Evolutionary conservation across 768 basidiomycete genomes (phyloP).

Genomic region (Mrakia blollopis): DNA sequence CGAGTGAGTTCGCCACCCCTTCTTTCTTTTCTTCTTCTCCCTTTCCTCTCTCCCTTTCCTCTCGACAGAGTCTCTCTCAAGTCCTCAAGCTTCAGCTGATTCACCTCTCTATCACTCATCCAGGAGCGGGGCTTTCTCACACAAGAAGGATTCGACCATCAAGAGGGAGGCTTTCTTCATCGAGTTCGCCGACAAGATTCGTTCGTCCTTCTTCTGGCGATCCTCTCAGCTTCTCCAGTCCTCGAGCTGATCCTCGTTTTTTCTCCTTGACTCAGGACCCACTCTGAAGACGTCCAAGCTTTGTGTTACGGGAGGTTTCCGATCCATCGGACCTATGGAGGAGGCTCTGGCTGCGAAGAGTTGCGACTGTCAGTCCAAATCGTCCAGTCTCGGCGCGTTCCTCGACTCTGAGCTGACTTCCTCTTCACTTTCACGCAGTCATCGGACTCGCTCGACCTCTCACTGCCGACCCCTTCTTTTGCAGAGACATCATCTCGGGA

Average conservation of each 20-base stretch:
- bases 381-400: neutral
- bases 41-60: neutral
- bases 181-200: neutral
- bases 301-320: slow-evolving; percentile 44
- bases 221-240: slow-evolving; percentile 12
- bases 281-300: slow-evolving; percentile 38
- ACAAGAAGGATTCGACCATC: slow-evolving; percentile 42
- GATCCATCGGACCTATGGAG: slow-evolving; percentile 38
- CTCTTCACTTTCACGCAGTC: slow-evolving; percentile 6
- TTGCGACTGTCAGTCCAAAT: slow-evolving; percentile 10
- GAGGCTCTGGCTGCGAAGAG: slow-evolving; percentile 35
- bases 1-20: slow-evolving; percentile 19
- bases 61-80: neutral
- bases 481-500: slow-evolving; percentile 38
- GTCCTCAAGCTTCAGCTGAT: too few relatives aligned
- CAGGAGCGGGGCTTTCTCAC: slow-evolving; percentile 30
- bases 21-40: too few relatives aligned
- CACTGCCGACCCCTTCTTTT: slow-evolving; percentile 41
- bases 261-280: slow-evolving; percentile 20
- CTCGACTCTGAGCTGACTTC: neutral
- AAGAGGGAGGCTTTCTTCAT: slow-evolving; percentile 39
- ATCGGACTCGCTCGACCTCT: slow-evolving; percentile 43
- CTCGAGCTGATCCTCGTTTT: neutral
- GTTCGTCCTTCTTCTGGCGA: neutral
- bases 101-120: neutral